Base-by-base conservation (phyloP, 371 early-diverging fungal species). In the Mortierella sp. region DNA sequence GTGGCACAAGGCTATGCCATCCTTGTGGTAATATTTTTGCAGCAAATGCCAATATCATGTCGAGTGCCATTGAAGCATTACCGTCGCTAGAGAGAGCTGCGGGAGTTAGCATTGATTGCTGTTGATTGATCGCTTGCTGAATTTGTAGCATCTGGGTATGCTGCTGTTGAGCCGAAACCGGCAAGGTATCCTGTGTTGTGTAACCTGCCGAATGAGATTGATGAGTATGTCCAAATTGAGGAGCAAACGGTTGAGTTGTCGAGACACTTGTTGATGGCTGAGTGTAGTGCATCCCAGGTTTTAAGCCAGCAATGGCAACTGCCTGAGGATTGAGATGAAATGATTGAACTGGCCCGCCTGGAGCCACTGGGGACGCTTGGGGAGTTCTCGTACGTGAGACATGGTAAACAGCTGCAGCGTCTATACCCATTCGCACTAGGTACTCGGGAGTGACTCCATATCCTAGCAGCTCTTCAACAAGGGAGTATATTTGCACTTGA, bases 381-480 rank as follows among this genome's bases (percentile, higher is more conserved):
- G 5, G 19, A 40, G 45, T 40, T 68, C 60, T 61, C 35, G 43
- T 47, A 22, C 53, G 37, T 37, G 42, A 45, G 8, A 67, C 76
- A 23, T 66, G 10, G 35, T 62, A 40, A 26, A 76, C 54, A 35
- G 59, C 59, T 0, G 22, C 26, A 0, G 49, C 37, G 40, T 71
- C 72, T 40, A 71, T 66, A 4, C 71, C 68, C 13, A 31, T 53
- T 15, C 67, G 62, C 28, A 76, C 23, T 29, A 76, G 60, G 10
- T 64, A 40, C 19, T 70, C 68, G 3, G 76, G 67, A 22, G 12
- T 34, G 13, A 76, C 61, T 12, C 76, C 76, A 17, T 63, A 68
- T 26, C 43, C 68, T 17, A 76, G 29, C 17, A 71, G 26, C 15
- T 64, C 31, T 22, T 65, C 45, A 17, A 76, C 76, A 5, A 76